These are phyloP conservation scores for Cephalotrichum gorgonifer DNA, from an alignment of 2,329 filamentous ascomycete species.

Conservation along the genomic window DNA sequence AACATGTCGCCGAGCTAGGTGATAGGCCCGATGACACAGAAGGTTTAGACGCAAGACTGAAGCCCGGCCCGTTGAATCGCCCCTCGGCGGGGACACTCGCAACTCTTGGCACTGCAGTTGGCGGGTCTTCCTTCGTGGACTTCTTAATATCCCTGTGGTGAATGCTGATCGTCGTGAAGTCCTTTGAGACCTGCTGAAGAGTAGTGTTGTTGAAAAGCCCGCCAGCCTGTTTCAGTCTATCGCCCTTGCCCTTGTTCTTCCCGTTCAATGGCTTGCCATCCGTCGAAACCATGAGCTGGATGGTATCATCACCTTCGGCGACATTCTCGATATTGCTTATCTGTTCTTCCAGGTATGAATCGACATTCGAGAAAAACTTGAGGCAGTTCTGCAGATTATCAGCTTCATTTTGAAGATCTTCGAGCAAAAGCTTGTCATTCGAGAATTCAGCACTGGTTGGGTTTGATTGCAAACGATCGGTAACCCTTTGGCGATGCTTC, in stretches of 20 bases:
- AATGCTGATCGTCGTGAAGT: too few relatives aligned
- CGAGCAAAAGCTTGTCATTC: background rate
- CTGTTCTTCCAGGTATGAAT: slow-evolving; percentile 3
- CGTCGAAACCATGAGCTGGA: slow-evolving; percentile 10
- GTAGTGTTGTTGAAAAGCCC: background rate
- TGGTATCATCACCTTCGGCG: slow-evolving; percentile 7
- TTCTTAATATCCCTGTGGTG: too few relatives aligned
- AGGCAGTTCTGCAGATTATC: background rate
- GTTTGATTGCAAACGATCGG: background rate
- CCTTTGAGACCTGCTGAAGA: too few relatives aligned
- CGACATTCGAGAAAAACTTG: too few relatives aligned
- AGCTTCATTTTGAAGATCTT: background rate
- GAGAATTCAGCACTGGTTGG: background rate
- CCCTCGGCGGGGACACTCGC: too few relatives aligned
- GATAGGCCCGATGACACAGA: too few relatives aligned
- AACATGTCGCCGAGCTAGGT: too few relatives aligned
- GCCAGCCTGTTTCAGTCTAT: slow-evolving; percentile 8
- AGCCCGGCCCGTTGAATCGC: too few relatives aligned
- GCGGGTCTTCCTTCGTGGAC: too few relatives aligned
- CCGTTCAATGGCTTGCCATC: slow-evolving; percentile 9
- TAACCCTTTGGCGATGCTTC: background rate
- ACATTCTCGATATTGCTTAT: slow-evolving; percentile 11
- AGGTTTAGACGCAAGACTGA: too few relatives aligned
- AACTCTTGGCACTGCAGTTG: too few relatives aligned
- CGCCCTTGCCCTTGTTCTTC: slow-evolving; percentile 8